Conservation (phyloP, 441 rosid genomes). For the Populus hybrid region DNA sequence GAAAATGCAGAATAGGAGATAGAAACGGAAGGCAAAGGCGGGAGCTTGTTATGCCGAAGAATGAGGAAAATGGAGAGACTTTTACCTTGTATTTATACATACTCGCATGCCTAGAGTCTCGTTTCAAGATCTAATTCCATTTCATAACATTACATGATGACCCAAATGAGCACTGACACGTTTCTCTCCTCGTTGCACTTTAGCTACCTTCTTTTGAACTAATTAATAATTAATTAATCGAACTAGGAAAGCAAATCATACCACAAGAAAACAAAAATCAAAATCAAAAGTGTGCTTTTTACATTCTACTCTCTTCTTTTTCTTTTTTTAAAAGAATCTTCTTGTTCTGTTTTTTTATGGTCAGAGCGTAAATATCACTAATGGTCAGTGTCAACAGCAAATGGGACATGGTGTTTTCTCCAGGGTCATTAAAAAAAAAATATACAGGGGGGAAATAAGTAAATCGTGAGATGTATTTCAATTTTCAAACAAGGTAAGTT, state of each 20-base stretch:
- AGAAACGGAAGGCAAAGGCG: background rate
- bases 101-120: background rate
- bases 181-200: background rate
- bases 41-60: background rate
- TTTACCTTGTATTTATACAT: background rate
- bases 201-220: background rate
- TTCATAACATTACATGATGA: background rate
- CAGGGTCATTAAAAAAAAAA: too few relatives aligned
- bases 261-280: background rate
- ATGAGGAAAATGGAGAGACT: background rate
- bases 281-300: background rate
- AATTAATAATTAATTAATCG: background rate
- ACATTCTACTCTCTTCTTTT: too few relatives aligned
- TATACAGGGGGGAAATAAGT: background rate
- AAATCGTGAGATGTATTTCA: background rate
- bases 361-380: background rate
- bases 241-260: too few relatives aligned
- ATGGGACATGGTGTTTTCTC: too few relatives aligned
- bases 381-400: background rate
- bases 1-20: background rate
- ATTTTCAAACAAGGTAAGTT: too few relatives aligned
- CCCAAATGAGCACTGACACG: background rate
- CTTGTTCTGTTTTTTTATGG: too few relatives aligned
- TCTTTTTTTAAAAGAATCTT: too few relatives aligned
- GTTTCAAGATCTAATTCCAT: background rate